Evolutionary conservation across 2,329 filamentous ascomycete genomes (phyloP).

Genomic region (Diaporthe caulivora): DNA sequence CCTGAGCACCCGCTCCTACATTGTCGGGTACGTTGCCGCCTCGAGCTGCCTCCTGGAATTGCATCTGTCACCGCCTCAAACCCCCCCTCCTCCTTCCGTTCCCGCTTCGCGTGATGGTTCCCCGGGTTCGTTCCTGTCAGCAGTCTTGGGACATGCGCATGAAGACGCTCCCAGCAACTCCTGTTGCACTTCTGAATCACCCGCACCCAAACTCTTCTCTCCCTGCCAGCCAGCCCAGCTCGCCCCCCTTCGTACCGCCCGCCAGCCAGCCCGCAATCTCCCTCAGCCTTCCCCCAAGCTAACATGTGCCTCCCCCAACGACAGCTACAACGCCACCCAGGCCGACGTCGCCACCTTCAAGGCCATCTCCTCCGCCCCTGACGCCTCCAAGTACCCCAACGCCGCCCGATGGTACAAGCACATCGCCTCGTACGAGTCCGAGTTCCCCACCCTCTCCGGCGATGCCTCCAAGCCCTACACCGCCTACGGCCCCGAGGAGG

Average conservation of each 20-base stretch:
- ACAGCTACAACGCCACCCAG: slow-evolving; percentile 79
- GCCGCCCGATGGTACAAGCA: slow-evolving; percentile 99
- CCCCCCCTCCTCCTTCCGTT: background rate
- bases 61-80: background rate
- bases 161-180: slow-evolving; percentile 76
- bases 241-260: background rate
- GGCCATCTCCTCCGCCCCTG: slow-evolving; percentile 81
- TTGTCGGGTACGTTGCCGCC: slow-evolving; percentile 75
- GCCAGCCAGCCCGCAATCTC: background rate
- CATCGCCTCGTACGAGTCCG: slow-evolving; percentile 90
- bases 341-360: slow-evolving; percentile 98
- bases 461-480: slow-evolving; percentile 91
- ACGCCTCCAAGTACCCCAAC: slow-evolving; percentile 89
- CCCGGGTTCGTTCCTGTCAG: slow-evolving; percentile 89
- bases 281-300: background rate
- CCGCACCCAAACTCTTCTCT: slow-evolving; percentile 3
- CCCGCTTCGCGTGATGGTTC: slow-evolving; percentile 72
- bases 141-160: slow-evolving; percentile 86
- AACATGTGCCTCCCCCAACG: slow-evolving; percentile 11
- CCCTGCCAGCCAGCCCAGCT: background rate
- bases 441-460: slow-evolving; percentile 91
- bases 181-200: slow-evolving; percentile 76
- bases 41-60: background rate
- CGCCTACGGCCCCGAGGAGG: slow-evolving; percentile 88
- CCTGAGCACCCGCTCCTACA: slow-evolving; percentile 78